Evolutionary conservation across 2,329 filamentous ascomycete genomes (phyloP), one percentile per base, ranked within the genome.

Genomic region (Neopestalotiopsis sp.): DNA sequence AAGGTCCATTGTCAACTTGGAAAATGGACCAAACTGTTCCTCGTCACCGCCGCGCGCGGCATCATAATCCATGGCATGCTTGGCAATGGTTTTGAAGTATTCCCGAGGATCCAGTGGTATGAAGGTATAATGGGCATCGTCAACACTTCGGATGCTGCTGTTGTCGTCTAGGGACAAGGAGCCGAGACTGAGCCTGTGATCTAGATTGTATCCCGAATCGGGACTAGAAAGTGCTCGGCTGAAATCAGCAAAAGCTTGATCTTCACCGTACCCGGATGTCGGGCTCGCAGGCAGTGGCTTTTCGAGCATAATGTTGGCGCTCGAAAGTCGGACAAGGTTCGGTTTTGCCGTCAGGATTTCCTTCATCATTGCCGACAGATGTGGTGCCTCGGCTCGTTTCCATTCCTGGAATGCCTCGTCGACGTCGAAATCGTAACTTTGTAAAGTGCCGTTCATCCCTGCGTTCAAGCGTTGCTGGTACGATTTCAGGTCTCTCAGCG

Each of bases 301-400:
- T 62, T 90, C 88, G 28, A 85, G 66, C 60, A 68, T 71, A 12
- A 67, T 69, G 38, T 84, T 83, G 17, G 84, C 85, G 1, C 91
- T 88, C 4, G 92, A 91, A 71, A 88, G 91, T 77, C 94, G 97
- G 64, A 94, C 92, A 66, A 98, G 85, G 72, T 95, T 92, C 4
- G 95, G 95, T 74, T 93, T 94, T 5, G 92, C 92, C 70, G 93
- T 94, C 56, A 98, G 84, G 71, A 99, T 94, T 49, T 95, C 93
- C 74, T 97, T 86, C 86, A 99, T 96, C 90, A 98, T 94, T 74
- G 96, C 93, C 5, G 94, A 96, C 57, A 99, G 84, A 74, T 97
- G 94, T 13, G 92, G 92, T 3, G 89, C 88, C 79, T 99, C 96
- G n/a, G 90, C 89, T 77, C 93, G 95, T 79, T 94, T 97, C 96